phyloP scores from a whole-genome alignment of 768 basidiomycete genomes.

The Amanita phalloides region DNA sequence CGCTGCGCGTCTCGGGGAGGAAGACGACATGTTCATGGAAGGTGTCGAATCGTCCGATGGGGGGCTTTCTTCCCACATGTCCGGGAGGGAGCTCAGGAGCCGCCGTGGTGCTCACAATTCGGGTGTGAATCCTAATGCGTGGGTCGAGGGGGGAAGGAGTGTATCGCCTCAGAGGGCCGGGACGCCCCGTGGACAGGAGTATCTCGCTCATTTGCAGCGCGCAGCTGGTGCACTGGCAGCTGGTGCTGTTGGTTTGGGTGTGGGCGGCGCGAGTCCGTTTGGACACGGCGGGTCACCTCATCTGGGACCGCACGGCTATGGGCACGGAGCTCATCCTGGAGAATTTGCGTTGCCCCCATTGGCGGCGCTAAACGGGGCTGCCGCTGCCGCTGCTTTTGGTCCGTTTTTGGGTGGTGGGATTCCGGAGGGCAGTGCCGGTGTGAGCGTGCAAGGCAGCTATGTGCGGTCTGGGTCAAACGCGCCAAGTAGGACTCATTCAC shows the following conservation, averaged over 20 bases:
- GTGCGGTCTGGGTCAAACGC: conserved; percentile 54
- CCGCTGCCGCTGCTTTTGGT: conserved; percentile 3
- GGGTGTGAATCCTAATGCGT: conserved; percentile 11
- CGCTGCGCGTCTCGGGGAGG: conserved; percentile 16
- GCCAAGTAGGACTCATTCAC: conserved; percentile 67
- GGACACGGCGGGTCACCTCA: conserved; percentile 8
- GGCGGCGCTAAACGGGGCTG: conserved; percentile 25
- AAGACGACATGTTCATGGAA: conserved; percentile 40
- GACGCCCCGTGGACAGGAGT: conserved; percentile 2
- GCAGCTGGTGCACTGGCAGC: neutral
- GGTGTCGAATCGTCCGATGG: conserved; percentile 22
- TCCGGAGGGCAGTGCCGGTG: neutral
- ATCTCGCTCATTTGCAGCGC: conserved; percentile 2
- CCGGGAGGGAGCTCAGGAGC: conserved; percentile 11
- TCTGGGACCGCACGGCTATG: neutral
- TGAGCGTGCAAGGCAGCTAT: conserved; percentile 39
- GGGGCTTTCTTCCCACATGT: neutral
- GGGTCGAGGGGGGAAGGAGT: conserved; percentile 18
- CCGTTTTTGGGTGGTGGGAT: conserved; percentile 19
- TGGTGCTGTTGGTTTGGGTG: neutral
- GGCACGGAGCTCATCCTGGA: conserved; percentile 10
- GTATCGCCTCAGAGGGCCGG: conserved; percentile 19
- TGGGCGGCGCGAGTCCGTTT: neutral
- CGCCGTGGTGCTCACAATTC: conserved; percentile 4
- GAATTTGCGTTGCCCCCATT: conserved; percentile 60